Base-by-base conservation (phyloP, 1,139 yeast genomes). In the Scheffersomyces cryptocercus region DNA sequence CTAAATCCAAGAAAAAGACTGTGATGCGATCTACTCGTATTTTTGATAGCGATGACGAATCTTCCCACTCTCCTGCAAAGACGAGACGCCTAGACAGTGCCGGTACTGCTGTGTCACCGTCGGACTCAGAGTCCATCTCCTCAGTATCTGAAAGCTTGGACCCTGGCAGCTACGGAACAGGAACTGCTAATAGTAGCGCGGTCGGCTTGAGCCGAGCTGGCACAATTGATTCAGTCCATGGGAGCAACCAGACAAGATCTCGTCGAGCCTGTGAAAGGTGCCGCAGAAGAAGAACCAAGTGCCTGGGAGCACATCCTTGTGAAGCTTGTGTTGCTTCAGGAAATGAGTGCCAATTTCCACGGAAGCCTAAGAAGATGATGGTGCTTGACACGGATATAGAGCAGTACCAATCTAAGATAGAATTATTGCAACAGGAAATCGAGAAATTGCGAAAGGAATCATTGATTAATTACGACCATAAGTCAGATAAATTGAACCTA, bases 271-370 rank as follows among this genome's bases (percentile, higher is more conserved):
- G 69, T 48, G 42, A 49, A 1, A 37, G 67, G 28, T 64, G 69
- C 41, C 50, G 59, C 28, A 42, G 38, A n/a, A 45, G 68, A 13
- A 64, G 64, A 44, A 59, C 67, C 1, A 62, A 62, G 42, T 65
- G 69, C 39, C 51, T 64, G 4, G 67, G 68, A 0, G 49, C 46
- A 4, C 31, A 37, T 4, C 69, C 69, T 1, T 65, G 69, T 40
- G 41, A 46, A 10, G 38, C 57, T 1, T 65, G 69, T 43, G 11
- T 38, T 4, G 29, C 42, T 1, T 45, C 52, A 1, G 52, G 54
- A 5, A 39, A 38, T 5, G 55, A 52, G 34, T 65, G 69, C 48
- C 42, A 53, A n/a, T 64, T 57, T 34, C 55, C 57, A 6, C 44
- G 61, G 35, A 62, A 58, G 40, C 58, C 65, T 12, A 57, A 55